Base-by-base conservation (phyloP, 768 basidiomycete species). In the Phlegmacium glaucopus region DNA sequence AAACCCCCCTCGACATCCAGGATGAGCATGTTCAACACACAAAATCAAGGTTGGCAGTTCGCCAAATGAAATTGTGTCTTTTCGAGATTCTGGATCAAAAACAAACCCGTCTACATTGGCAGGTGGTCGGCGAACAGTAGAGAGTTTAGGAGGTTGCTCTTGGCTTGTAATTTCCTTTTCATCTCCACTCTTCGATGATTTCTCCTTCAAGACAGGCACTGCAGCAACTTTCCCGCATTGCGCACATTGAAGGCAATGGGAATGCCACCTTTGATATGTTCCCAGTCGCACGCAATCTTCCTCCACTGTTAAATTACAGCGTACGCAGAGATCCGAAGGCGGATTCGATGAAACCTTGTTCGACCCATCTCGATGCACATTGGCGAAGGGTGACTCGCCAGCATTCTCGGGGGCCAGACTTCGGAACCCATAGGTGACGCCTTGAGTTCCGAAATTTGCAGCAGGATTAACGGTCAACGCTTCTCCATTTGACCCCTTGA, bases 231-330 rank as follows among this genome's bases (percentile, higher is more conserved):
- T 90, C 8, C 90, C 88, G 59, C 95, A 97, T 16, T 72, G 72
- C 11, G 67, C 69, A 56, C 96, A 99, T 49, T 87, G 82, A n/a
- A 99, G 71, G 63, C 96, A 99, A 27, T 88, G 77, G 2, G 92
- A 90, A 67, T 99, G 96, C 96, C 96, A 98, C 39, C 95, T 79
- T 60, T 92, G 87, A 69, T 94, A 95, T n/a, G 93, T 94, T 28
- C 94, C 96, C 25, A 95, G 70, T 48, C 96, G 79, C 38, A 92
- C 89, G 60, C 96, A 98, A 55, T 98, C 96, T 64, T 99, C 96
- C 68, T 99, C 96, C 17, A 99, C 91, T 0, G 95, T 95, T 52
- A 83, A 72, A 36, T 79, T 77, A 65, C 96, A 99, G 59, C 82
- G 85, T 42, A 92, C 80, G 61, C 96, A 99, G 34, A 94, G 79